Base-by-base conservation (phyloP, 2,329 filamentous ascomycete genomes). In the Colletotrichum caudatum region DNA sequence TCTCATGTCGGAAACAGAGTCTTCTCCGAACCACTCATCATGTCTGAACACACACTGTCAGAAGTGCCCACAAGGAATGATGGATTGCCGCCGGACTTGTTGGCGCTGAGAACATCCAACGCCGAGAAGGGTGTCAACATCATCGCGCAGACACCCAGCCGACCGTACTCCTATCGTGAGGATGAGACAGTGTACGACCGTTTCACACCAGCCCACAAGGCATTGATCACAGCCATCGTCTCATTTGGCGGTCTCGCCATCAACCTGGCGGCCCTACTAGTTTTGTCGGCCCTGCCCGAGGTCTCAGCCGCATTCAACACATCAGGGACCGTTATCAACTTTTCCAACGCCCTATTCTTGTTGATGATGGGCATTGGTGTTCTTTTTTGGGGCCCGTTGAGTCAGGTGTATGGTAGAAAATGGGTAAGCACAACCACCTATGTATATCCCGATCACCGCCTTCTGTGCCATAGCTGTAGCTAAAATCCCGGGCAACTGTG, bases 261-360 rank as follows among this genome's bases (percentile, higher is more conserved):
- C 65, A 72, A 72, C 66, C 39, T 72, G 20, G 69, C 69, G n/a
- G 48, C 69, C 11, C 61, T 72, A 16, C 33, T 72, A 4, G 69
- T 95, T 11, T 81, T 95, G 16, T 87, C 92, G 1, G 93, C 92
- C 4, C 88, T 92, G 1, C 92, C 93, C 1, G 93, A 95, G 78
- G 90, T 95, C 6, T 92, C 92, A 1, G 78, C 78, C 3, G 90
- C 88, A 5, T 94, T 88, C 78, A 74, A 83, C 56, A 93, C 91
- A 0, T 91, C 88, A 0, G 91, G 90, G 4, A 88, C 88, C 9
- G 87, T 94, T 67, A 89, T 93, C 77, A 91, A 92, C 77, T 80
- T 92, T 46, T 89, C 86, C 74, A 93, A 93, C 80, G 91, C 91
- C 0, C 77, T 93, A 16, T 93, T 93, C 75, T 85, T 93, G 81